Evolutionary conservation across 257 asterid species (phyloP).

Genomic region (Anisodus tanguticus): DNA sequence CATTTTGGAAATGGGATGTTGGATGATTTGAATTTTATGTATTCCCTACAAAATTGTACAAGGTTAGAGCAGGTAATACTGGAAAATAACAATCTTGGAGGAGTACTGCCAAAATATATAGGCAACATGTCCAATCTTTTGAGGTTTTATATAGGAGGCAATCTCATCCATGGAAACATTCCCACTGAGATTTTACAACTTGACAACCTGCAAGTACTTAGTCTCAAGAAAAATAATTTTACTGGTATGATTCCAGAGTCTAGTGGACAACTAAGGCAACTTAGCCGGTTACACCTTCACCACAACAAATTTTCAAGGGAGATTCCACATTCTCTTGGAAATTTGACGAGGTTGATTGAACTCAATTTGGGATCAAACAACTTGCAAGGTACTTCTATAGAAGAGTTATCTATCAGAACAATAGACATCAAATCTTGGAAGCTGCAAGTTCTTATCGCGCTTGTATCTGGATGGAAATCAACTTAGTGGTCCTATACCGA

Average conservation of each 20-base stretch:
- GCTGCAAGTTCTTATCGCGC: conserved; percentile 21
- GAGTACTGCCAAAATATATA: conserved; percentile 25
- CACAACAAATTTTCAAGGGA: conserved; percentile 28
- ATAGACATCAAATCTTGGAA: conserved; percentile 31
- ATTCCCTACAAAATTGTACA: conserved; percentile 26
- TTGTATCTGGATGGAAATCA: conserved; percentile 32
- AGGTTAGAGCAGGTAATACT: conserved; percentile 13
- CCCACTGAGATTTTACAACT: conserved; percentile 29
- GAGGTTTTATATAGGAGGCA: neutral
- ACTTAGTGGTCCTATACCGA: conserved; percentile 32
- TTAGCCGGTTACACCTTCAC: neutral
- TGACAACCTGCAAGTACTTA: conserved; percentile 8
- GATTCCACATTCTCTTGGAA: conserved; percentile 34
- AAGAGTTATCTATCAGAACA: too few relatives aligned
- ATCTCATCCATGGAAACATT: conserved; percentile 28
- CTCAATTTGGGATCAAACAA: conserved; percentile 17
- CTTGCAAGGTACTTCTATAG: conserved; percentile 15
- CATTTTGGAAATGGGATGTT: conserved; percentile 28
- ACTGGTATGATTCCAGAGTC: conserved; percentile 26
- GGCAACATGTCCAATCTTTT: conserved; percentile 33
- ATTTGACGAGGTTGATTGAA: conserved; percentile 5
- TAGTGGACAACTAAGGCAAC: conserved; percentile 31
- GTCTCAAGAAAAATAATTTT: conserved; percentile 27
- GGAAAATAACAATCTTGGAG: conserved; percentile 23
- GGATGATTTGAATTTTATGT: conserved; percentile 31